A percentile compares a stretch with the other conserved stretches of the same genome.
Conservation (phyloP, 331 rosid species). For the Rhamnella rubrinervis region DNA sequence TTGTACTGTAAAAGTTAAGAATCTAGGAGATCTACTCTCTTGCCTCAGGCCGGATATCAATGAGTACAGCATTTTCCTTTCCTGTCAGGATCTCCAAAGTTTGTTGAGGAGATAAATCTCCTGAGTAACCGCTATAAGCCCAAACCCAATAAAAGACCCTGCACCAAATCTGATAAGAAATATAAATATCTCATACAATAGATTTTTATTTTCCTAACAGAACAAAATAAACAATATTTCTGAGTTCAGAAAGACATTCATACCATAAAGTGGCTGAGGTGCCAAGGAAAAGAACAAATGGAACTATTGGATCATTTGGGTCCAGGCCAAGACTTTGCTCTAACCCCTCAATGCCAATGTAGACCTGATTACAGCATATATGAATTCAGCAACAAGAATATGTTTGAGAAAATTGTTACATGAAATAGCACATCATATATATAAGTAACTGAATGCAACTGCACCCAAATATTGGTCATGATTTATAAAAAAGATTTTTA, state of each 20-base stretch:
- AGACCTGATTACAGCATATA: slow-evolving; percentile 49
- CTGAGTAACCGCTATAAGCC: slow-evolving; percentile 83
- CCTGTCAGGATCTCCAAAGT: slow-evolving; percentile 73
- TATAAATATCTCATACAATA: slow-evolving; percentile 41
- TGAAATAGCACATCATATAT: background rate
- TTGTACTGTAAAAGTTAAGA: slow-evolving; percentile 27
- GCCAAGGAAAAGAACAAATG: slow-evolving; percentile 64
- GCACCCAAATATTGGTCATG: background rate
- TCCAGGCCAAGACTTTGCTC: slow-evolving; percentile 84
- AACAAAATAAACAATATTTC: slow-evolving; percentile 12
- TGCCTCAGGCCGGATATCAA: slow-evolving; percentile 90
- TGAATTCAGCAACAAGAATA: slow-evolving; percentile 15
- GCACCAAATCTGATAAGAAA: slow-evolving; percentile 73
- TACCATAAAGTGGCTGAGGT: slow-evolving; percentile 86
- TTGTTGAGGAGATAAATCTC: slow-evolving; percentile 76
- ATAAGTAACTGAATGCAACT: background rate
- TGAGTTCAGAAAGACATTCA: slow-evolving; percentile 38
- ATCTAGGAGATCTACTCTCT: slow-evolving; percentile 45
- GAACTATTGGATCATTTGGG: slow-evolving; percentile 85
- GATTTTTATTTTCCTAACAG: slow-evolving; percentile 24
- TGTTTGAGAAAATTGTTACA: slow-evolving; percentile 3
- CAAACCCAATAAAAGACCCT: slow-evolving; percentile 79
- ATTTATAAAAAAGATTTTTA: background rate
- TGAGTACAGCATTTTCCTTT: slow-evolving; percentile 61
- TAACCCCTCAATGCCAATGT: slow-evolving; percentile 53